phyloP scores from a whole-genome alignment of 2,329 filamentous ascomycete species.

The Arthrobotrys sinensis region DNA sequence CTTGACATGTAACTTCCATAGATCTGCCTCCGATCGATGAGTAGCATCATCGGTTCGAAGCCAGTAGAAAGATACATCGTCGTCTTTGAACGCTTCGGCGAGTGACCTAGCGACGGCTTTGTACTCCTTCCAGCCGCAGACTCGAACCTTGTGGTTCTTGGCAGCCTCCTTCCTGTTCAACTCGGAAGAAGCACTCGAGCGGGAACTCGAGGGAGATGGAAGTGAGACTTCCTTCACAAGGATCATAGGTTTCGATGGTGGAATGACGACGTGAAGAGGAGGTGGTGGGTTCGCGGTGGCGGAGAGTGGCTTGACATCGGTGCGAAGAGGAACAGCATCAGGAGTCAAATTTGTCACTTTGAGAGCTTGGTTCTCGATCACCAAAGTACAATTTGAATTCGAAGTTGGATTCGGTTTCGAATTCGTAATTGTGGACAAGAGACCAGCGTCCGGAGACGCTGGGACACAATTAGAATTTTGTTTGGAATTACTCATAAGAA shows the following conservation, averaged over 20 bases:
- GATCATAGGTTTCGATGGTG: conserved; percentile 61
- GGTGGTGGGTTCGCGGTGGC: conserved; percentile 31
- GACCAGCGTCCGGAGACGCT: conserved; percentile 54
- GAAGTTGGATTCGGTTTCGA: conserved; percentile 62
- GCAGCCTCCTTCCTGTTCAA: conserved; percentile 44
- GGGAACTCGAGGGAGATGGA: conserved; percentile 55
- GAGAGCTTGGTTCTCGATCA: conserved; percentile 61
- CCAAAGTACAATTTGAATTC: conserved; percentile 62
- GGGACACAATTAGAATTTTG: conserved; percentile 61
- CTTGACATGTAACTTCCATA: conserved; percentile 82
- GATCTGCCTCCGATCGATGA: conserved; percentile 76
- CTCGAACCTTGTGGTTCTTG: conserved; percentile 61
- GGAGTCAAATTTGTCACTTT: conserved; percentile 62
- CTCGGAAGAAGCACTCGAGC: conserved; percentile 50
- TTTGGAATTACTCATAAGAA: conserved; percentile 61
- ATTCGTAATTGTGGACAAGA: conserved; percentile 61
- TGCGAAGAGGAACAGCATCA: conserved; percentile 45
- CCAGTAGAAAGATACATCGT: conserved; percentile 82
- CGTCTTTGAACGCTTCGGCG: conserved; percentile 82
- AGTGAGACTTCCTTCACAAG: conserved; percentile 60
- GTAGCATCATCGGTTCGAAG: conserved; percentile 79
- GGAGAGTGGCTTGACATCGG: conserved; percentile 55
- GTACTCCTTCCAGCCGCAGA: conserved; percentile 76
- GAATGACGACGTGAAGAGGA: conserved; percentile 54
- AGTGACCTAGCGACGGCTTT: conserved; percentile 80